These are phyloP conservation scores for Schoenoplectus tabernaemontani DNA, from an alignment of 202 grass and related monocot genomes.

Conservation along the genomic window DNA sequence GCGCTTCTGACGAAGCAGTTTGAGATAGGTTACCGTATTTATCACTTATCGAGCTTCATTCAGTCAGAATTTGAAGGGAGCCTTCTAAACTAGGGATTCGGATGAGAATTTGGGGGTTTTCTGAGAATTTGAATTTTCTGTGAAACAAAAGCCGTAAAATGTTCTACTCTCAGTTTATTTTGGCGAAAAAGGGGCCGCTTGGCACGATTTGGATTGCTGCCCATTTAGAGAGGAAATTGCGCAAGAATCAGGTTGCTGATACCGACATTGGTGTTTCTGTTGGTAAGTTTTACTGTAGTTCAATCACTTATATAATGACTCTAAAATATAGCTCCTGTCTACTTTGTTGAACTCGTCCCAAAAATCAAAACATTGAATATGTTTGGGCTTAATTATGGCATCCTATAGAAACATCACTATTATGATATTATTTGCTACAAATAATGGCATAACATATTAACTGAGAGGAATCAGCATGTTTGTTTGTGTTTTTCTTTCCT, in stretches of 20 bases:
- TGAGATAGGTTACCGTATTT: not conserved
- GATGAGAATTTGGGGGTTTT: conserved; percentile 23
- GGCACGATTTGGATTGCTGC: conserved; percentile 99
- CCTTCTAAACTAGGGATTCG: not conserved
- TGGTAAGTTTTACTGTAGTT: conserved; percentile 42
- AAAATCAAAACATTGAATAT: not conserved
- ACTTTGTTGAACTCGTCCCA: not conserved
- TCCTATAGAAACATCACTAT: not conserved
- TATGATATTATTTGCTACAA: not conserved
- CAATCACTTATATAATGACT: not conserved
- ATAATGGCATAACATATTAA: not conserved
- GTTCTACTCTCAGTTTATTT: conserved; percentile 99
- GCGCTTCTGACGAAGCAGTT: not conserved
- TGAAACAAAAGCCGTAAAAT: conserved; percentile 30
- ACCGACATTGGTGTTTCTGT: conserved; percentile 97
- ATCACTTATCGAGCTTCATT: not conserved
- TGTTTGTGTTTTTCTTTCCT: not conserved
- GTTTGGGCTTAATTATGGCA: no score
- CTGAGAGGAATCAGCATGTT: not conserved
- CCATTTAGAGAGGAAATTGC: conserved; percentile 94
- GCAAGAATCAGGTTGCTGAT: conserved; percentile 96
- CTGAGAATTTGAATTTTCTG: conserved; percentile 12
- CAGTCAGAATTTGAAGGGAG: not conserved
- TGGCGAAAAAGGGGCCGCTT: conserved; percentile 98
- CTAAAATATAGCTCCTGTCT: not conserved